Conservation (phyloP, 1,139 yeast genomes). For the Pichia sp. region DNA sequence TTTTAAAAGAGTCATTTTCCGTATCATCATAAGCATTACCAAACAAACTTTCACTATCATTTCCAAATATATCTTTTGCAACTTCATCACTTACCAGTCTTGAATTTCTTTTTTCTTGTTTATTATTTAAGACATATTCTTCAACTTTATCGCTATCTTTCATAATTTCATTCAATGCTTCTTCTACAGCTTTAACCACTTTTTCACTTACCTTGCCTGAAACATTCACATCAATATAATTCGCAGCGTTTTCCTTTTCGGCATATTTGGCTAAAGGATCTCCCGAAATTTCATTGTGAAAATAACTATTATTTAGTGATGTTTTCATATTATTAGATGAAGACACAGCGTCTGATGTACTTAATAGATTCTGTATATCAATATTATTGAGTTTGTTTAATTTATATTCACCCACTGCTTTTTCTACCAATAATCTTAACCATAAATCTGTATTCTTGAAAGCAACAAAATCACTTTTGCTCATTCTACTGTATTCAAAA, state of each 20-base stretch:
- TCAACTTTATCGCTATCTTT: slow-evolving; percentile 15
- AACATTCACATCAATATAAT: slow-evolving; percentile 20
- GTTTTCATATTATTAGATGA: background rate
- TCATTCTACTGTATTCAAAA: slow-evolving; percentile 43
- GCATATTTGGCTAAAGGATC: slow-evolving; percentile 29
- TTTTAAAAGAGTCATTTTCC: slow-evolving; percentile 2
- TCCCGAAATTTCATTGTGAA: slow-evolving; percentile 22
- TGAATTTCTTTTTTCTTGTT: slow-evolving; percentile 20
- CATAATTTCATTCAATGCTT: slow-evolving; percentile 63
- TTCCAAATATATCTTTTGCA: slow-evolving; percentile 38
- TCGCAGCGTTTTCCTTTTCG: slow-evolving; percentile 20
- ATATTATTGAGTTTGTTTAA: background rate
- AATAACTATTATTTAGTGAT: background rate
- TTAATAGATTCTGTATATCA: background rate
- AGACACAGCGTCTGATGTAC: background rate
- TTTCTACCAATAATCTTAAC: slow-evolving; percentile 37
- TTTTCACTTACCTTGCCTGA: slow-evolving; percentile 34
- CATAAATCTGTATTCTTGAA: slow-evolving; percentile 51
- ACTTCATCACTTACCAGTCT: slow-evolving; percentile 26
- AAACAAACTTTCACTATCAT: slow-evolving; percentile 9
- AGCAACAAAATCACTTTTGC: slow-evolving; percentile 44
- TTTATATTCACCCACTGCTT: slow-evolving; percentile 26
- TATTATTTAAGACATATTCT: background rate
- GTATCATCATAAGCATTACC: slow-evolving; percentile 11
- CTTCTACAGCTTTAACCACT: slow-evolving; percentile 62